These are phyloP conservation scores for Microdochium trichocladiopsis DNA, from an alignment of 2,329 filamentous ascomycete genomes.

Conservation along the genomic window DNA sequence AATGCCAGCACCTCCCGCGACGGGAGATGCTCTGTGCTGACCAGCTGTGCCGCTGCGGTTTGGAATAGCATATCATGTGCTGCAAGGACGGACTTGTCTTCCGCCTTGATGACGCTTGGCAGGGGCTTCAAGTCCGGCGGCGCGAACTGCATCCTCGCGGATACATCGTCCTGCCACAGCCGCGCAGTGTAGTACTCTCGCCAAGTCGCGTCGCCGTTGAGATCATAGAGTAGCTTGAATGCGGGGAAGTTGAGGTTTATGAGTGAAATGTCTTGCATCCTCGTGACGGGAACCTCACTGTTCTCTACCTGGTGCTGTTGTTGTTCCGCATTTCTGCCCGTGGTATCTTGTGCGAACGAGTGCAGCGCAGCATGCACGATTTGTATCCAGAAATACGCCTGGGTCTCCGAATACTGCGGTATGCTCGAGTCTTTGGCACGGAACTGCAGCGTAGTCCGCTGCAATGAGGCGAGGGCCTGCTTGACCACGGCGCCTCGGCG, in stretches of 20 bases:
- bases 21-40: neutral
- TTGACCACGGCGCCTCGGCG: conserved; percentile 16
- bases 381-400: conserved; percentile 24
- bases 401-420: conserved; percentile 21
- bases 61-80: neutral
- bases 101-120: conserved; percentile 11
- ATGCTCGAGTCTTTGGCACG: conserved; percentile 8
- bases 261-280: too few relatives aligned
- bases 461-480: conserved; percentile 13
- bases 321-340: rapidly evolving
- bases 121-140: conserved; percentile 18
- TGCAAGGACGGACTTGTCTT: neutral
- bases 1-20: neutral
- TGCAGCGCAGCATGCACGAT: conserved; percentile 12
- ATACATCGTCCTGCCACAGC: conserved; percentile 15
- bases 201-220: conserved; percentile 17
- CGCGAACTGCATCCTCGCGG: conserved; percentile 16
- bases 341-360: conserved; percentile 6
- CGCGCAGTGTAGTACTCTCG: conserved; percentile 13
- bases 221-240: conserved; percentile 13
- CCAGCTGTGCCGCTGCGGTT: neutral
- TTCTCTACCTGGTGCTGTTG: neutral
- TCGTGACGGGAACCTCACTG: neutral
- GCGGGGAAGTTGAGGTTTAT: conserved; percentile 4
- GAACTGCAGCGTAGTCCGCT: conserved; percentile 15